Evolutionary conservation across 1,284 basidiomycete genomes (phyloP).

Genomic region (Dichomitus squalens): DNA sequence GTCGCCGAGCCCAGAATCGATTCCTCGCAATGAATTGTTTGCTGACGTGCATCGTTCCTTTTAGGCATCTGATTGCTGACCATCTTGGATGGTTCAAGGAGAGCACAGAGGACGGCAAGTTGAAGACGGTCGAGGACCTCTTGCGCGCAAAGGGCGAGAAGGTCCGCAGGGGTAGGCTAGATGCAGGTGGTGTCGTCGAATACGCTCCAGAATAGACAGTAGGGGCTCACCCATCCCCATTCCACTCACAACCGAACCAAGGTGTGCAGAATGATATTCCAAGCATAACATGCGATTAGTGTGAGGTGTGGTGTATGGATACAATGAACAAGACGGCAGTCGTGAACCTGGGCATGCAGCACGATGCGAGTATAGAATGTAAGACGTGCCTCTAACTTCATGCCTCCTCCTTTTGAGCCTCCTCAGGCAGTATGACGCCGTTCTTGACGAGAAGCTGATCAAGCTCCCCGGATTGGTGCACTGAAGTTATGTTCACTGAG

Average conservation of each 20-base stretch:
- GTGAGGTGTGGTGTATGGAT: conserved; percentile 12
- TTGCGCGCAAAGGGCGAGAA: conserved; percentile 77
- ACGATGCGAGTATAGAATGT: not conserved
- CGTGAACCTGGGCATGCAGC: not conserved
- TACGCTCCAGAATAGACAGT: conserved; percentile 31
- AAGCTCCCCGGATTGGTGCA: conserved; percentile 97
- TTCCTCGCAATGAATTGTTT: not conserved
- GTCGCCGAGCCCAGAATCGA: conserved; percentile 20
- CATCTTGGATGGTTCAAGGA: conserved; percentile 94
- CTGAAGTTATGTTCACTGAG: conserved; percentile 39
- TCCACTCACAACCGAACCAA: too few species aligned
- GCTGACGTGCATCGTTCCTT: conserved; percentile 1
- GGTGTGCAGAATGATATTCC: too few species aligned
- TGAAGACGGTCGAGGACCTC: conserved; percentile 82
- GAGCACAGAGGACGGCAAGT: conserved; percentile 69
- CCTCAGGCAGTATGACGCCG: conserved; percentile 56
- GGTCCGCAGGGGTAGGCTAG: conserved; percentile 60
- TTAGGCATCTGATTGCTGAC: conserved; percentile 87
- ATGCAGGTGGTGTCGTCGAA: conserved; percentile 48
- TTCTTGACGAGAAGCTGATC: conserved; percentile 81
- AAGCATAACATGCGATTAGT: not conserved
- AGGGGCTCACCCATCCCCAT: not conserved
- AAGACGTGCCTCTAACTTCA: not conserved
- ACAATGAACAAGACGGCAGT: conserved; percentile 10
- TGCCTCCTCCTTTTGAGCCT: conserved; percentile 13